Conservation (phyloP, 1,139 yeast species). For the Nakaseomyces glabratus region DNA sequence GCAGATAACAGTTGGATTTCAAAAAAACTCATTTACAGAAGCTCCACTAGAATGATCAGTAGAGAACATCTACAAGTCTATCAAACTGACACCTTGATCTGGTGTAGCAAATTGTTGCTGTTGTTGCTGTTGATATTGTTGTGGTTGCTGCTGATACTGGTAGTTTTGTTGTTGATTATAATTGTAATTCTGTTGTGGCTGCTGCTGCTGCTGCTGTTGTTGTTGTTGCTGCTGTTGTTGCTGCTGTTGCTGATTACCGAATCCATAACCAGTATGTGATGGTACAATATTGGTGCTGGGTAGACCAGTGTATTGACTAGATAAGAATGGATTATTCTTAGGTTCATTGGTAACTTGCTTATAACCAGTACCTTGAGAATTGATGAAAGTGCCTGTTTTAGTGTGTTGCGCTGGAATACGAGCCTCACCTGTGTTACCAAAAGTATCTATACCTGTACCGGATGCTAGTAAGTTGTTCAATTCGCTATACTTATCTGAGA, state of each 20-base stretch:
- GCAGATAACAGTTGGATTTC: no score
- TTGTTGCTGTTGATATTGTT: constrained; percentile 8
- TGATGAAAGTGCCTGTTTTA: constrained; percentile 63
- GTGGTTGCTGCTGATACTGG: constrained; percentile 7
- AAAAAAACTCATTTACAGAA: no score
- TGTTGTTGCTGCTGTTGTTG: constrained; percentile 23
- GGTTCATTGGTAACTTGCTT: constrained; percentile 41
- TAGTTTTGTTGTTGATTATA: constrained; percentile 7
- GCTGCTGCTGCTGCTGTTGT: constrained; percentile 8
- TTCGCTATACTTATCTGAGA: constrained; percentile 52
- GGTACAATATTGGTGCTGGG: constrained; percentile 50
- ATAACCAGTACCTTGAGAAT: constrained; percentile 78
- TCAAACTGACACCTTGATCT: constrained; percentile 31
- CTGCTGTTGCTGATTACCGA: constrained; percentile 53
- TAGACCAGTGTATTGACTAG: constrained; percentile 65
- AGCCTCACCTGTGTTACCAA: constrained; percentile 82
- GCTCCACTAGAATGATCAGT: no score
- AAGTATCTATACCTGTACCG: constrained; percentile 89
- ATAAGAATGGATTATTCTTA: constrained; percentile 58
- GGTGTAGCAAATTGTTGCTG: constrained; percentile 28
- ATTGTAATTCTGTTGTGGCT: constrained; percentile 2
- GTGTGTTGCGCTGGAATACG: constrained; percentile 92
- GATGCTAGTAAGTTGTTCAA: constrained; percentile 71
- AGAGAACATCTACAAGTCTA: constrained; percentile 31
- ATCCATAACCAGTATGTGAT: constrained; percentile 82